phyloP scores from a whole-genome alignment of 305 asterid genomes.

The Lippia alba region DNA sequence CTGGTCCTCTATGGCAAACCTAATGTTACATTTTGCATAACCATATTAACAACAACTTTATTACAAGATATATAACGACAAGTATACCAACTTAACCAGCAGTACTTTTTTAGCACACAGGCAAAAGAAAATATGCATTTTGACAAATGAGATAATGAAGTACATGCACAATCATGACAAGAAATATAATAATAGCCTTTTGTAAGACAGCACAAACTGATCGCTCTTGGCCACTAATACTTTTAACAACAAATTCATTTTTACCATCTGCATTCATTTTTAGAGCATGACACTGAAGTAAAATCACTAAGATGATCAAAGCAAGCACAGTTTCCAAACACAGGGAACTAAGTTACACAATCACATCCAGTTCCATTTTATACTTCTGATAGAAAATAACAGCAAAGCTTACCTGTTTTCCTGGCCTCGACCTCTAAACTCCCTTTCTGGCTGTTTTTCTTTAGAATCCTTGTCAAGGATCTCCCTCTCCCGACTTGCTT shows the following conservation, averaged over 20 bases:
- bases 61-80: constrained; percentile 34
- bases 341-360: not conserved
- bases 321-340: constrained; percentile 12
- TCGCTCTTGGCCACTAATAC: not conserved
- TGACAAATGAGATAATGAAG: constrained; percentile 21
- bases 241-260: not conserved
- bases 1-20: constrained; percentile 72
- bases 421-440: constrained; percentile 46
- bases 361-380: constrained; percentile 14
- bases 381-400: not conserved
- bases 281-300: constrained; percentile 12
- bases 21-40: constrained; percentile 62
- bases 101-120: constrained; percentile 26
- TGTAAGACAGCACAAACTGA: not conserved
- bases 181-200: constrained; percentile 1
- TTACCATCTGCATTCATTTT: constrained; percentile 1
- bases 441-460: constrained; percentile 50
- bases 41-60: constrained; percentile 52
- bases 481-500: constrained; percentile 48
- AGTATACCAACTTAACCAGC: constrained; percentile 35
- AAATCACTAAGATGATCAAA: not conserved
- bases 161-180: constrained; percentile 1
- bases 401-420: constrained; percentile 55
- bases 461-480: constrained; percentile 43
- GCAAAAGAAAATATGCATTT: constrained; percentile 10